Percentiles rank a stretch among this genome's conserved stretches.
phyloP scores from a whole-genome alignment of 164 flowering plant genomes.

The Nymphaea colorata region DNA sequence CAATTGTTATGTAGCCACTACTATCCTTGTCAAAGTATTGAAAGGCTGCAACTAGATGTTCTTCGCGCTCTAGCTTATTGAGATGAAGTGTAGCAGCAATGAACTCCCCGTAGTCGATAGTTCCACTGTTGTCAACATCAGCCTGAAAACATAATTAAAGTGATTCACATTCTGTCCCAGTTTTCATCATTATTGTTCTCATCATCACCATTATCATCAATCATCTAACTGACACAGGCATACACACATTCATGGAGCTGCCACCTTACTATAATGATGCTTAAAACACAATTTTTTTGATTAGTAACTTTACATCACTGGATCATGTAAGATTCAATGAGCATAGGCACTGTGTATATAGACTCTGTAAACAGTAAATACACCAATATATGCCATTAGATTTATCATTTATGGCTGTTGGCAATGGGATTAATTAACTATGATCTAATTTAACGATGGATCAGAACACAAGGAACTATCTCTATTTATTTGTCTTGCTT shows the following conservation, averaged over 20 bases:
- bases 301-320: too few relatives aligned
- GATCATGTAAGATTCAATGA: too few relatives aligned
- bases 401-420: too few relatives aligned
- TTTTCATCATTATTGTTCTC: not conserved
- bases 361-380: too few relatives aligned
- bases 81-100: constrained; percentile 94
- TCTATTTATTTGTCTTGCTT: too few relatives aligned
- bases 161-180: not conserved
- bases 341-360: too few relatives aligned
- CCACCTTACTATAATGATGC: not conserved
- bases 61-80: constrained; percentile 92
- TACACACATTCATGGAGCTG: not conserved
- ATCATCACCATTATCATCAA: not conserved
- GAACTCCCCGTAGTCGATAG: constrained; percentile 94
- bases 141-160: constrained; percentile 41
- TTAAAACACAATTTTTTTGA: not conserved
- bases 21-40: constrained; percentile 93
- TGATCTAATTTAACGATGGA: too few relatives aligned
- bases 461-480: too few relatives aligned
- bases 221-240: not conserved
- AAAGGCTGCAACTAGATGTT: constrained; percentile 92
- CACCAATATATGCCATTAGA: too few relatives aligned
- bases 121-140: constrained; percentile 97
- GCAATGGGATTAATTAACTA: too few relatives aligned
- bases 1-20: constrained; percentile 91